Percentiles rank a stretch among this genome's conserved stretches.
Conservation (phyloP, 148 eudicot species). For the Camellia lanceoleosa region DNA sequence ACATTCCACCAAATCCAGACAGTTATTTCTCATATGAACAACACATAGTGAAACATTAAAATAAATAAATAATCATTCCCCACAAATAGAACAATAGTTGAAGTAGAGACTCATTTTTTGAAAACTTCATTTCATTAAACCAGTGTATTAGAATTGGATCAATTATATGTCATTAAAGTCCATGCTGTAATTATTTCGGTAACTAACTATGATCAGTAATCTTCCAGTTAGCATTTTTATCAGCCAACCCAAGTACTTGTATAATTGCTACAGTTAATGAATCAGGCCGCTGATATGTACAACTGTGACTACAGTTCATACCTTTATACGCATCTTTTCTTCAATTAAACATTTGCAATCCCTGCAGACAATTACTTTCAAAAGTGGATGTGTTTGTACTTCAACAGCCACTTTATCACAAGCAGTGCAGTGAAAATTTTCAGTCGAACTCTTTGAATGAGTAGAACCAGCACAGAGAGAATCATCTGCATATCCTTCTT, state of each 20-base stretch:
- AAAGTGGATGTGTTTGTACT: constrained; percentile 57
- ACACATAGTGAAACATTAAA: background rate
- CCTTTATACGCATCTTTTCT: constrained; percentile 47
- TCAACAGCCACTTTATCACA: constrained; percentile 46
- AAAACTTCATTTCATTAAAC: background rate
- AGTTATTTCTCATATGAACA: background rate
- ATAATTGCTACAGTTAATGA: background rate
- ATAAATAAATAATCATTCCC: background rate
- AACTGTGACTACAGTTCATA: constrained; percentile 9
- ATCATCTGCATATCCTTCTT: constrained; percentile 25
- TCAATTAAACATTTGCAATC: constrained; percentile 56
- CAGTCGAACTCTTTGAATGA: constrained; percentile 15
- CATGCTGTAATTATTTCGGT: background rate
- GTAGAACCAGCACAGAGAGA: constrained; percentile 14
- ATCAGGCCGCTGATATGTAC: background rate
- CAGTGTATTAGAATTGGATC: background rate
- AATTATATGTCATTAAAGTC: background rate
- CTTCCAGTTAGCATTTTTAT: background rate
- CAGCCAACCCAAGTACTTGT: background rate
- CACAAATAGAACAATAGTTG: background rate
- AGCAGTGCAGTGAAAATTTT: constrained; percentile 58
- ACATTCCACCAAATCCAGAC: background rate
- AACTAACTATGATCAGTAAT: background rate
- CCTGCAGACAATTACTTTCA: constrained; percentile 64
- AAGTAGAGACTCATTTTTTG: background rate